A percentile compares a stretch with the other conserved stretches of the same genome.
phyloP scores from a whole-genome alignment of 352 stramenopile genomes.

The Globisporangium middletonii region DNA sequence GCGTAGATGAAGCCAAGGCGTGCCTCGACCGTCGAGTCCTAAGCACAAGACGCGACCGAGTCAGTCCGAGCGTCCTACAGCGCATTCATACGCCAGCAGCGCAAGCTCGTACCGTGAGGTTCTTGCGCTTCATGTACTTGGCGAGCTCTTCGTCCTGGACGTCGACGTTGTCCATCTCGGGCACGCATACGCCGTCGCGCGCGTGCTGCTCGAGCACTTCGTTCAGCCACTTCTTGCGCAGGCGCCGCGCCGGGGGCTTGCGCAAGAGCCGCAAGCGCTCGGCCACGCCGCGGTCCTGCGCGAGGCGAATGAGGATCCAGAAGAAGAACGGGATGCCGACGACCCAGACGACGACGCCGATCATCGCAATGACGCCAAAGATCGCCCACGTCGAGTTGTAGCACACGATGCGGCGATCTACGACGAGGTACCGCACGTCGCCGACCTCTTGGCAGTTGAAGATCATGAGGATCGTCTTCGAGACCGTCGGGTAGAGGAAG shows the following conservation, averaged over 20 bases:
- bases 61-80: not conserved
- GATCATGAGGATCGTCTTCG: conserved; percentile 73
- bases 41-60: not conserved
- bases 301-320: conserved; percentile 60
- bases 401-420: conserved; percentile 60
- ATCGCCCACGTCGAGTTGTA: conserved; percentile 61
- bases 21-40: conserved; percentile 65
- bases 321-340: conserved; percentile 78
- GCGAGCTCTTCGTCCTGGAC: conserved; percentile 62
- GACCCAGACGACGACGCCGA: conserved; percentile 63
- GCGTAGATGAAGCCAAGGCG: conserved; percentile 76
- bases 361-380: conserved; percentile 48
- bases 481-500: conserved; percentile 71
- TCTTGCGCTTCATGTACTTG: conserved; percentile 75
- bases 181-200: conserved; percentile 36
- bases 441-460: conserved; percentile 79
- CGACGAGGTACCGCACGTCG: conserved; percentile 47
- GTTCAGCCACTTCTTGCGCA: conserved; percentile 60
- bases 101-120: conserved; percentile 36
- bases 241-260: conserved; percentile 26
- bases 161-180: conserved; percentile 44
- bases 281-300: conserved; percentile 49
- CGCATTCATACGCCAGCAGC: not conserved
- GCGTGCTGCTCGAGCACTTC: conserved; percentile 46
- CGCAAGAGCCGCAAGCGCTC: conserved; percentile 39